Evolutionary conservation across 371 early-diverging fungal species (phyloP), one percentile per base, ranked within the genome.

Genomic region (Cladochytrium tenue): DNA sequence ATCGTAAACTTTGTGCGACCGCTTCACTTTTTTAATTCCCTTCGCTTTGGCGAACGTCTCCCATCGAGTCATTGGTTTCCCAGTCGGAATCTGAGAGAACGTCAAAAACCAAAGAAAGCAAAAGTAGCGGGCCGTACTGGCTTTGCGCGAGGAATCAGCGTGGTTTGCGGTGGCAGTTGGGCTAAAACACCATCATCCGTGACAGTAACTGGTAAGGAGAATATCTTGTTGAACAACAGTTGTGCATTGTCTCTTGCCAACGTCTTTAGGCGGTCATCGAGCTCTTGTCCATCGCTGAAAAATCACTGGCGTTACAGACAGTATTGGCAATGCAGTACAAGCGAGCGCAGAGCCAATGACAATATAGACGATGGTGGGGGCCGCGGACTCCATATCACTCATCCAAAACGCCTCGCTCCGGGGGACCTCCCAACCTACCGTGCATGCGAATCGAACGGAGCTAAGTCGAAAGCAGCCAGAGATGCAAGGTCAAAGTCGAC

Each of bases 1-100:
- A 74, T 97, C 94, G 74, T 73, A 96, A 51, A 89, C 93, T 86
- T 92, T 87, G n/a, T 90, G 82, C 3, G 87, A 85, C 74, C 88
- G 88, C 80, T 95, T 95, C 74, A 80, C 87, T 66, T 94, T 95
- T 75, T 88, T 86, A 71, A 99, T 98, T 27, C 98, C 98, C 85
- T 99, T 99, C 68, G 86, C 84, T 77, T 94, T 91, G 65, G 99
- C 99, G 81, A 99, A 99, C 85, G 92, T 92, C 82, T 99, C 98
- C 99, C 99, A 99, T 71, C 94, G 89, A 3, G 99, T 99, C 80
- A 43, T 7, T 20, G 43, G 43, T 43, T 43, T 43, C 13, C 13
- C 43, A 7, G 43, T 43, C 13, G 43, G 43, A 43, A 43, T 43
- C 43, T 43, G 43, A 20, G 43, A 20, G 43, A 7, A 7, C 7